A percentile compares a stretch with the other conserved stretches of the same genome.
Evolutionary conservation across 2,329 filamentous ascomycete species (phyloP).

Genomic region (Microdochium trichocladiopsis): DNA sequence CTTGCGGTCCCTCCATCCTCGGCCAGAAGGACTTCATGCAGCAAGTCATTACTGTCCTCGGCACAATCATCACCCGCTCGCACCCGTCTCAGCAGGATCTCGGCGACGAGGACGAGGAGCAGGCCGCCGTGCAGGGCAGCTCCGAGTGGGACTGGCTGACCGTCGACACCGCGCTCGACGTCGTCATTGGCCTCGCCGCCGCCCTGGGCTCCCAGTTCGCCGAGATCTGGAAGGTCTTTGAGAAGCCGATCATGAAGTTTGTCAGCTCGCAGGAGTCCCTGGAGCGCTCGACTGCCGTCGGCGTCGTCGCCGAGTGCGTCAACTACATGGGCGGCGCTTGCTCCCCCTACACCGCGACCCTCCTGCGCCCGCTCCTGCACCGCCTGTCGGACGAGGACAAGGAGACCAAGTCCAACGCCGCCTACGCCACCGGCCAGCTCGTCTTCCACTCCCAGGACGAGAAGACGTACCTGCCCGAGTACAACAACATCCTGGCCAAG

Average conservation of each 20-base stretch:
- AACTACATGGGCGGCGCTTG: slow-evolving; percentile 77
- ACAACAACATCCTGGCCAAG: slow-evolving; percentile 72
- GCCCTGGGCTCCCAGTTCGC: slow-evolving; percentile 76
- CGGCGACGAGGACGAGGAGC: slow-evolving; percentile 70
- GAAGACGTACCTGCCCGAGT: slow-evolving; percentile 66
- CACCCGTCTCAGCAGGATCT: slow-evolving; percentile 92
- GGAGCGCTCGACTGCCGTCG: slow-evolving; percentile 84
- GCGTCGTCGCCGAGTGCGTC: slow-evolving; percentile 85
- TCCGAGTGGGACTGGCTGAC: slow-evolving; percentile 98
- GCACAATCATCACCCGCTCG: slow-evolving; percentile 76
- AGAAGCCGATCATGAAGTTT: slow-evolving; percentile 85
- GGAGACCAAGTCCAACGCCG: slow-evolving; percentile 91
- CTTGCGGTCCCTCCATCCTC: slow-evolving; percentile 81
- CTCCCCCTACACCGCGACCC: slow-evolving; percentile 68
- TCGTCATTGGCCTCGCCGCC: slow-evolving; percentile 75
- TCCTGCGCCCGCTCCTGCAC: slow-evolving; percentile 77
- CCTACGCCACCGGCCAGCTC: slow-evolving; percentile 82
- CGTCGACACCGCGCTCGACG: slow-evolving; percentile 89
- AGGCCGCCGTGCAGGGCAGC: slow-evolving; percentile 65
- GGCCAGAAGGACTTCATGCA: slow-evolving; percentile 66
- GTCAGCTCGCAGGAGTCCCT: slow-evolving; percentile 78
- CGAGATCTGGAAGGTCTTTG: slow-evolving; percentile 92
- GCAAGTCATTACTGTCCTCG: slow-evolving; percentile 68
- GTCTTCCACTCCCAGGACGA: slow-evolving; percentile 73
- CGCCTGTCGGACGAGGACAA: slow-evolving; percentile 83